phyloP scores from a whole-genome alignment of 768 basidiomycete species.

The Xerocomellus amylosporus region DNA sequence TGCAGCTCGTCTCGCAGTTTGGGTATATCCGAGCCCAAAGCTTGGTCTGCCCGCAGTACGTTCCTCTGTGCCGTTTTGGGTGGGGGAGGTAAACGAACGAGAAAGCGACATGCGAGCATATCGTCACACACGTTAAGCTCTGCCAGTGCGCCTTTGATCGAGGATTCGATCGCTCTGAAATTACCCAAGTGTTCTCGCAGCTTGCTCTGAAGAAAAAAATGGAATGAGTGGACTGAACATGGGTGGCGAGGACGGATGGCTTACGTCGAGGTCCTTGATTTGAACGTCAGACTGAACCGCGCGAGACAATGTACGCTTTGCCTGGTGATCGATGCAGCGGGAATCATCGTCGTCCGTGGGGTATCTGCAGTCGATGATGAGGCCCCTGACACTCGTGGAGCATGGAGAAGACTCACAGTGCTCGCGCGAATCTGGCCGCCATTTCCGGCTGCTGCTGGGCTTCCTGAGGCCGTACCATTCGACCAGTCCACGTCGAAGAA shows the following conservation, averaged over 20 bases:
- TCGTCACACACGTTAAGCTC: conserved; percentile 51
- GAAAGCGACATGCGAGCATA: not conserved
- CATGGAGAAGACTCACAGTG: conserved; percentile 12
- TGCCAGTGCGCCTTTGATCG: conserved; percentile 61
- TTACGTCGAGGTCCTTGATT: conserved; percentile 63
- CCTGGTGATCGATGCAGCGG: conserved; percentile 39
- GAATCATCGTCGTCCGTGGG: conserved; percentile 6
- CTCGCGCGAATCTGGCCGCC: not conserved
- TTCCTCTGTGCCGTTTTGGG: conserved; percentile 44
- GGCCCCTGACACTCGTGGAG: conserved; percentile 9
- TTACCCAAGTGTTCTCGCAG: conserved; percentile 71
- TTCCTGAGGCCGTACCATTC: conserved; percentile 3
- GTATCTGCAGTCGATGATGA: conserved; percentile 6
- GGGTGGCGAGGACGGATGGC: not conserved
- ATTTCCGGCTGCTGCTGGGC: not conserved
- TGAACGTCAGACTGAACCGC: conserved; percentile 50
- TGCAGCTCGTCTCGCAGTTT: conserved; percentile 60
- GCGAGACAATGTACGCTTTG: conserved; percentile 47
- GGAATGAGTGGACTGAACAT: not conserved
- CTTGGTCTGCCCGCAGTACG: conserved; percentile 55
- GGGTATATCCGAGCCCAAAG: conserved; percentile 58
- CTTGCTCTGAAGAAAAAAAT: conserved; percentile 43
- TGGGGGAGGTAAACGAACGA: not conserved
- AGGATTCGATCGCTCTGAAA: conserved; percentile 68
- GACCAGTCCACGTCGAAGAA: not conserved